Percentiles rank a stretch among this genome's conserved stretches.
Conservation (phyloP, 306 rosid genomes). For the Oxytropis ochrocephala region DNA sequence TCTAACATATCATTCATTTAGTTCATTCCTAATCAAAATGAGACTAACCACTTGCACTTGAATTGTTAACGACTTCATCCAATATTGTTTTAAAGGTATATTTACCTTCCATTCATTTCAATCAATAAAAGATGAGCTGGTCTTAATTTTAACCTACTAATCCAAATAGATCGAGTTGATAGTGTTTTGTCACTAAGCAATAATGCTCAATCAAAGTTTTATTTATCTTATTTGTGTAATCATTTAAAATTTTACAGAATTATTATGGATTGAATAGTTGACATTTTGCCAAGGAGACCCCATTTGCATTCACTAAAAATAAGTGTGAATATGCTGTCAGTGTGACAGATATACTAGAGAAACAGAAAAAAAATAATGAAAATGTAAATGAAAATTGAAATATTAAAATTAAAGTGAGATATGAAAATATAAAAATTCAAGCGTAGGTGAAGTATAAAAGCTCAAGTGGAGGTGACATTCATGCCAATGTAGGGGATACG, state of each 20-base stretch:
- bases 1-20: no score
- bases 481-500: not conserved
- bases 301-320: no score
- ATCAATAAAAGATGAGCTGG: not conserved
- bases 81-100: no score
- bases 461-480: not conserved
- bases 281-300: not conserved
- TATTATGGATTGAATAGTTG: not conserved
- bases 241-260: not conserved
- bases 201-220: not conserved
- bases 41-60: no score
- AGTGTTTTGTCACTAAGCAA: not conserved
- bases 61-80: no score
- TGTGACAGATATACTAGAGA: no score
- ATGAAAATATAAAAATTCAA: no score
- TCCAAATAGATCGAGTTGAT: not conserved
- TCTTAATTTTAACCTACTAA: not conserved
- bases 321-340: not conserved
- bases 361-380: no score
- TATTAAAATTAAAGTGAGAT: no score
- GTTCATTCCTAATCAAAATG: no score
- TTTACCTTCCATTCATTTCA: not conserved
- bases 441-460: not conserved
- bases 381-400: no score
- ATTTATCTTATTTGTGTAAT: not conserved